Conservation (phyloP, 257 asterid species). For the Jacaranda copaia region DNA sequence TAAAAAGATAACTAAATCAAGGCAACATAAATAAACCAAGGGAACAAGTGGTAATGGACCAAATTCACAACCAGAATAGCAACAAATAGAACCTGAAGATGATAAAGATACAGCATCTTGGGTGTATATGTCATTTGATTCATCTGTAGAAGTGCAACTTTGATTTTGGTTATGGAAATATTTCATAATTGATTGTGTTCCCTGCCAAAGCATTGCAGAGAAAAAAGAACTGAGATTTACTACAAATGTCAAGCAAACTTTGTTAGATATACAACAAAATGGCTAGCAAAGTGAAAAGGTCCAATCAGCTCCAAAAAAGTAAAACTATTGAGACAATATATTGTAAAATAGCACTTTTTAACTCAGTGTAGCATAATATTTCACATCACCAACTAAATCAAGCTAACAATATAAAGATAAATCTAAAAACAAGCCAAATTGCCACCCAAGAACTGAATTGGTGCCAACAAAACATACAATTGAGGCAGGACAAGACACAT, state of each 20-base stretch:
- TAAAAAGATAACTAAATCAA: slow-evolving; percentile 34
- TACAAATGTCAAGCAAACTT: slow-evolving; percentile 21
- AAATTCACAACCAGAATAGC: slow-evolving; percentile 37
- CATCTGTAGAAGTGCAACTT: slow-evolving; percentile 40
- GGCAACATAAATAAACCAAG: slow-evolving; percentile 29
- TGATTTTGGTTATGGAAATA: slow-evolving; percentile 67
- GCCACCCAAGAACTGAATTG: slow-evolving; percentile 5
- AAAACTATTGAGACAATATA: slow-evolving; percentile 14
- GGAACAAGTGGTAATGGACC: slow-evolving; percentile 21
- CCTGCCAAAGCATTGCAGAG: slow-evolving; percentile 61
- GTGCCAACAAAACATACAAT: slow-evolving; percentile 5
- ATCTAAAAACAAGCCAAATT: slow-evolving; percentile 11
- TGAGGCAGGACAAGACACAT: slow-evolving; percentile 24
- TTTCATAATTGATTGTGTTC: slow-evolving; percentile 80
- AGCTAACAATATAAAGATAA: slow-evolving; percentile 21
- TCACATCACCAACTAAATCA: slow-evolving; percentile 24
- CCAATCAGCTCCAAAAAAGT: slow-evolving; percentile 8
- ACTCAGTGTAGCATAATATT: not conserved
- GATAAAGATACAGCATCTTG: slow-evolving; percentile 51
- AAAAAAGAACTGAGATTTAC: slow-evolving; percentile 24
- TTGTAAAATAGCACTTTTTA: not conserved
- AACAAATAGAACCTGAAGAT: slow-evolving; percentile 58
- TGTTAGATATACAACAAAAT: not conserved
- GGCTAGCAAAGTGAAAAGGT: not conserved
- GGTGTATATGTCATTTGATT: slow-evolving; percentile 45